Evolutionary conservation across 2,329 filamentous ascomycete genomes (phyloP).

Genomic region (Colletotrichum abscissum): DNA sequence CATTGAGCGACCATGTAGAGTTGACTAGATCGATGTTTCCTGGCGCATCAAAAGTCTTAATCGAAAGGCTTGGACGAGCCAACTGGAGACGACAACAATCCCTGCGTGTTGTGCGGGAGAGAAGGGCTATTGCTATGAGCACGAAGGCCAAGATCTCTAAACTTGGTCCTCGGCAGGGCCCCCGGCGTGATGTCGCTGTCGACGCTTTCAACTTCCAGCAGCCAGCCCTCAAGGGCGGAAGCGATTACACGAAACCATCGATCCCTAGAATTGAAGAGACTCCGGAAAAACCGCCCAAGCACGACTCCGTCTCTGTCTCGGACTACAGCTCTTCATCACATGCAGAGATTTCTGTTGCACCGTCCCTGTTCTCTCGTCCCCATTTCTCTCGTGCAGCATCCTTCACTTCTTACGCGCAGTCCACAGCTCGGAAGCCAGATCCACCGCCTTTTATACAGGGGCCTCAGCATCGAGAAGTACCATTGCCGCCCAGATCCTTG

Average conservation of each 20-base stretch:
- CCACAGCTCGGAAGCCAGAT: background rate
- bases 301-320: background rate
- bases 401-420: background rate
- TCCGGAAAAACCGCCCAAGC: background rate
- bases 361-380: background rate
- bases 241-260: background rate
- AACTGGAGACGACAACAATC: slow-evolving; percentile 15
- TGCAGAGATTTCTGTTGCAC: background rate
- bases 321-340: background rate
- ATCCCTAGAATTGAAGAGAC: background rate
- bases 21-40: slow-evolving; percentile 3
- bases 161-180: background rate
- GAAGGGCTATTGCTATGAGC: background rate
- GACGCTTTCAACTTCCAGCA: slow-evolving; percentile 21
- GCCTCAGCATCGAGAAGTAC: background rate
- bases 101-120: background rate
- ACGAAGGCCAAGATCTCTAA: background rate
- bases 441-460: no score
- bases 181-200: slow-evolving; percentile 4
- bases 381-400: background rate
- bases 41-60: background rate
- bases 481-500: background rate
- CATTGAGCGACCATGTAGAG: background rate
- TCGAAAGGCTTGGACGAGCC: slow-evolving; percentile 4
- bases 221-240: slow-evolving; percentile 2